Base-by-base conservation (phyloP, 2,329 filamentous ascomycete genomes). In the Dothistroma septosporum region DNA sequence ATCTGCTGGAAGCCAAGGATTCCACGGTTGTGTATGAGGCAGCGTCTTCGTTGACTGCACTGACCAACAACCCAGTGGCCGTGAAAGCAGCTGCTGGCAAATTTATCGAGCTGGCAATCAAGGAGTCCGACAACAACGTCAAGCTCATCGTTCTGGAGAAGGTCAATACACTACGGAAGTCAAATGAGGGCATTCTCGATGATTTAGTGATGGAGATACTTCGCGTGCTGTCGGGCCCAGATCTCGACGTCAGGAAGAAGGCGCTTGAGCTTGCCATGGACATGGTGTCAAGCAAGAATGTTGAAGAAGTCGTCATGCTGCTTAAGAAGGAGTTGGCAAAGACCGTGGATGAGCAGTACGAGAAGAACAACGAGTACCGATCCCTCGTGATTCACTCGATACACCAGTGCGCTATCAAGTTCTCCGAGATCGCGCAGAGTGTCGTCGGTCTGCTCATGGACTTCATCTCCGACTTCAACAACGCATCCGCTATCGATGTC, bases 221-320 rank as follows among this genome's bases (percentile, higher is more conserved):
- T 50, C 90, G 94, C 58, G 94, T 97, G 19, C 83, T 99, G 35
- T 95, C 92, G 12, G 97, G 92, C 74, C 90, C 94, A 22, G 94
- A 99, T 78, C 89, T 99, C 66, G 94, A 97, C 73, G 94, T 99
- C 57, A 87, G 94, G 71, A 88, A 88, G 76, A 97, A 97, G 78
- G 92, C 93, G 16, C 84, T 99, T 31, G 83, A 85, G 59, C 90
- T 99, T 70, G 92, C 92, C 12, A 82, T 99, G 75, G 92, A 97
- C 67, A 97, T 99, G 94, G 91, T 99, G 5, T 94, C 93, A 0
- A 97, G 92, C 84, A 96, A 96, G 80, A 99, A 99, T 67, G 92
- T 99, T 7, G 94, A 97, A 74, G 94, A 99, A 72, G 94, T 99
- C 14, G 90, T 99, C 22, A 85, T 97, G 71, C 83, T 99, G 0